Base-by-base conservation (phyloP, 331 rosid genomes). In the Malus hybrid region DNA sequence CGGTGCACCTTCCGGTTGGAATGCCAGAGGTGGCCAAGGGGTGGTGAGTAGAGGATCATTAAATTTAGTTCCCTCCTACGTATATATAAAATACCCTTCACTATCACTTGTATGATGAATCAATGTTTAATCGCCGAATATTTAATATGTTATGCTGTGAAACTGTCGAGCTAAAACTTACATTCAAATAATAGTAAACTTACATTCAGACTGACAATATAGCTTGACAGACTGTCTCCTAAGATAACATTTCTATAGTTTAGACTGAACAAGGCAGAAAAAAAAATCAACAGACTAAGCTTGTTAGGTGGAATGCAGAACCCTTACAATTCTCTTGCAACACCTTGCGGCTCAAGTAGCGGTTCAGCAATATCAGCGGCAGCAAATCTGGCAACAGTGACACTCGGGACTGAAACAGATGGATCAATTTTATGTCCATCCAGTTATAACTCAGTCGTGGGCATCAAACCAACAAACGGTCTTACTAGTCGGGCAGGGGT, bases 351-450 rank as follows among this genome's bases (percentile, higher is more conserved):
- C 11, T 90, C 96, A 16, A 87, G 96, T 33, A 81, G 90, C 60
- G 89, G 91, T 5, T 63, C 96, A 6, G 82, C 88, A 19, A 90
- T 90, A 78, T 84, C 91, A 24, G 83, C 67, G 0, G 84, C 96
- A 1, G 86, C 96, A 61, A 88, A 86, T 67, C 33, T 90, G 75
- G 93, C 60, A 6, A n/a, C 85, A 5, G 85, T 83, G 1, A 46
- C 96, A 53, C 34, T 90, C 28, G 96, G 89, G 15, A 84, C 88
- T 3, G 88, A 90, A 50, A 85, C 89, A 1, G 86, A 78, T 70
- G 93, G 87, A 0, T 90, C 91, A 10, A 82, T 90, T 60, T 56
- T 86, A 64, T 83, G 87, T 28, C 93, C 93, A 10, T 53, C 96
- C 2, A 63, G 81, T 74, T 67, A 4, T 13, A 86, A 81, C 62